phyloP scores from a whole-genome alignment of 345 rosid genomes.

The Salix dunnii region DNA sequence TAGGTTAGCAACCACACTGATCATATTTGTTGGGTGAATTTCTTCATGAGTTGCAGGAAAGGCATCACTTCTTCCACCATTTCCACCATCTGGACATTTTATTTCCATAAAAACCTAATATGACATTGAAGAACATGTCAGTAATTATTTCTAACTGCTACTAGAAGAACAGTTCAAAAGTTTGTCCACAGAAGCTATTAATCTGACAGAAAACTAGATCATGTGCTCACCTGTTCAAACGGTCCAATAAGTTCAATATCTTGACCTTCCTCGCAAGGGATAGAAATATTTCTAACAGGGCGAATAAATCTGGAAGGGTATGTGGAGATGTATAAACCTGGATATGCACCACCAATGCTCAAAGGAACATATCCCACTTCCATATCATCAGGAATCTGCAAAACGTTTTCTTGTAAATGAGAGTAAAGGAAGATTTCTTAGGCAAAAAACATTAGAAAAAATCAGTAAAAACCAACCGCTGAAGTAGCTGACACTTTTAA shows the following conservation, averaged over 20 bases:
- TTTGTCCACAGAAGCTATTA: not conserved
- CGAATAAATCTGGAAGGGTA: constrained; percentile 87
- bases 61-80: constrained; percentile 71
- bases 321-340: constrained; percentile 81
- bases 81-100: constrained; percentile 92
- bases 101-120: constrained; percentile 94
- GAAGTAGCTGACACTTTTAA: constrained; percentile 77
- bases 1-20: constrained; percentile 94
- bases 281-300: constrained; percentile 69
- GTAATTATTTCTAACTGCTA: constrained; percentile 5
- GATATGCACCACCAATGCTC: constrained; percentile 87
- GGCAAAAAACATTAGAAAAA: not conserved
- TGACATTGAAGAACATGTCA: constrained; percentile 11
- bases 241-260: constrained; percentile 85
- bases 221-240: constrained; percentile 78
- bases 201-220: not conserved
- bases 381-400: constrained; percentile 87
- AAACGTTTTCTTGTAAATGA: constrained; percentile 15
- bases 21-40: constrained; percentile 89
- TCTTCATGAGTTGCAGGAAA: constrained; percentile 92
- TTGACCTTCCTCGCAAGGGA: constrained; percentile 35
- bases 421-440: not conserved
- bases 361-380: constrained; percentile 95
- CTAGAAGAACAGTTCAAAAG: not conserved
- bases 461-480: constrained; percentile 45